phyloP scores from a whole-genome alignment of 139 green algal genomes.

The Mesotaenium endlicherianum region DNA sequence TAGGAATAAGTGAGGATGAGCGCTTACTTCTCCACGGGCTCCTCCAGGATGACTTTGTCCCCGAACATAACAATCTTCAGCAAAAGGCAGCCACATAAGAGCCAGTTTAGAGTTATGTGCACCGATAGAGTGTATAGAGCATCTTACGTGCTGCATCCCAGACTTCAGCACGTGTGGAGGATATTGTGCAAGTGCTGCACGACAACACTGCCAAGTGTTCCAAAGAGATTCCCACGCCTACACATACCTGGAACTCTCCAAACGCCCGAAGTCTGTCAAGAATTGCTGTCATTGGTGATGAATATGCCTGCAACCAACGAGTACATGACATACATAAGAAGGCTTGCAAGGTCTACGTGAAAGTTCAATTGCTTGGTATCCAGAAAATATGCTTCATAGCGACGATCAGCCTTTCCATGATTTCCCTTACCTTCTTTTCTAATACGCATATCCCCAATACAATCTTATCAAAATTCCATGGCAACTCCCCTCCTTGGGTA shows the following conservation, averaged over 20 bases:
- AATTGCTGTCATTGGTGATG: slow-evolving; percentile 91
- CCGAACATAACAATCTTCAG: slow-evolving; percentile 83
- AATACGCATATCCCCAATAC: no score
- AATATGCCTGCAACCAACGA: slow-evolving; percentile 58
- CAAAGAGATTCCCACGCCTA: not conserved
- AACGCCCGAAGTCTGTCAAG: slow-evolving; percentile 68
- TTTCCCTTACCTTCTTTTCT: no score
- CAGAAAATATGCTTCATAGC: no score
- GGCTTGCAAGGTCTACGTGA: not conserved
- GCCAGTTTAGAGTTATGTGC: not conserved
- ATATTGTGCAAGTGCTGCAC: not conserved
- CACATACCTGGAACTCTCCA: slow-evolving; percentile 56
- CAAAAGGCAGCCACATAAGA: slow-evolving; percentile 2
- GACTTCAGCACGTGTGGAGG: not conserved
- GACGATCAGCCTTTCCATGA: no score
- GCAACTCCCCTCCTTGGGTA: no score
- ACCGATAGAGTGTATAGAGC: not conserved
- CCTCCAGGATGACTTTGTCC: slow-evolving; percentile 83
- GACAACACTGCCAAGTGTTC: not conserved
- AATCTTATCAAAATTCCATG: no score
- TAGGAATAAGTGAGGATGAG: not conserved
- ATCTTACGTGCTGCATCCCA: not conserved
- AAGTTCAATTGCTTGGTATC: no score
- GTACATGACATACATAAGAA: not conserved
- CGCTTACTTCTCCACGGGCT: slow-evolving; percentile 73